These are phyloP conservation scores for Lentinula aciculospora DNA, from an alignment of 768 basidiomycete genomes.

Conservation along the genomic window DNA sequence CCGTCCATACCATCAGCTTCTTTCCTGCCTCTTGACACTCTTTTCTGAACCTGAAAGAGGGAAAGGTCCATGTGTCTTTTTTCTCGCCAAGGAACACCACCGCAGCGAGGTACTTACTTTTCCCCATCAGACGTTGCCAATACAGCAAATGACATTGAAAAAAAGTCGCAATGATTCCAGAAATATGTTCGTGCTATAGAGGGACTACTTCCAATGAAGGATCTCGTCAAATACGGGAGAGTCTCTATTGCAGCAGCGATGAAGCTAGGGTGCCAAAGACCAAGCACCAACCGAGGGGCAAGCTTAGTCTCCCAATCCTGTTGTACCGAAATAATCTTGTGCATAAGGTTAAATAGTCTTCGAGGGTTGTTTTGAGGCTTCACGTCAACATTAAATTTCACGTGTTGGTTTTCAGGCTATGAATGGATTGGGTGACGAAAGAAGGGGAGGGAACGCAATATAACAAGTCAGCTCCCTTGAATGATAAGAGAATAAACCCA, in stretches of 20 bases:
- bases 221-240: constrained; percentile 79
- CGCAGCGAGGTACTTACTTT: constrained; percentile 34
- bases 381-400: constrained; percentile 85
- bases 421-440: neutral
- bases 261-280: constrained; percentile 91
- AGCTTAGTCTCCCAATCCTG: constrained; percentile 68
- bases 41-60: constrained; percentile 55
- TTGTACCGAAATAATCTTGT: constrained; percentile 56
- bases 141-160: constrained; percentile 75
- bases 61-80: neutral
- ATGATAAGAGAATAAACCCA: constrained; percentile 23
- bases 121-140: constrained; percentile 72
- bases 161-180: constrained; percentile 81
- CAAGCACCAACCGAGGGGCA: constrained; percentile 76
- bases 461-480: constrained; percentile 9
- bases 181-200: constrained; percentile 79
- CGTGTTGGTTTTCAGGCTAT: constrained; percentile 70
- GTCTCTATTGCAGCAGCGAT: constrained; percentile 66
- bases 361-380: constrained; percentile 91
- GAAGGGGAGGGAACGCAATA: neutral
- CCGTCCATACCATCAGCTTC: constrained; percentile 93
- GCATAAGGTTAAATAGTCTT: constrained; percentile 77
- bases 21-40: constrained; percentile 80
- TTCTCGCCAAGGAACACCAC: neutral
- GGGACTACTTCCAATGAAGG: constrained; percentile 77